phyloP scores from a whole-genome alignment of 306 rosid genomes.

The Lithocarpus polystachyus region DNA sequence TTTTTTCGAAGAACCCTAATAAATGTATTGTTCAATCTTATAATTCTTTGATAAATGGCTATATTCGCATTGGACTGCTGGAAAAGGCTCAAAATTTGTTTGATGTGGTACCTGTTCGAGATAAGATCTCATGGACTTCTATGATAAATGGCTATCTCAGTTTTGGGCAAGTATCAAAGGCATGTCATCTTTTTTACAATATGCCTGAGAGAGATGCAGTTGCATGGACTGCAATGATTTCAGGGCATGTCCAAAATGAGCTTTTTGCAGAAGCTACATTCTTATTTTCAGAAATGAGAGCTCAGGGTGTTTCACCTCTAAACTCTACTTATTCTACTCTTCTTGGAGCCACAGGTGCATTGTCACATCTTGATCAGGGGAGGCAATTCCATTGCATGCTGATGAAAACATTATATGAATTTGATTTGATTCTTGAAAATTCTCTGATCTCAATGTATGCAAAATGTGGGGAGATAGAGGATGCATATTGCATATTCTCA shows the following conservation, averaged over 20 bases:
- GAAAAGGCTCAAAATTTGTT: conserved; percentile 64
- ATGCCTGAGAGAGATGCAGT: conserved; percentile 70
- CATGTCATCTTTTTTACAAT: conserved; percentile 41
- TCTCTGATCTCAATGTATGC: conserved; percentile 79
- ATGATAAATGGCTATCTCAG: conserved; percentile 60
- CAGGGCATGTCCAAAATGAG: conserved; percentile 60
- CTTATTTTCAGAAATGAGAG: conserved; percentile 53
- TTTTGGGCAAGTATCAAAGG: conserved; percentile 53
- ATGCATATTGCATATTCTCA: conserved; percentile 53
- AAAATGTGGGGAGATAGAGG: conserved; percentile 69
- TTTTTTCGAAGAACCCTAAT: conserved; percentile 32
- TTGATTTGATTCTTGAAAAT: conserved; percentile 60
- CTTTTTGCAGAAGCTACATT: conserved; percentile 50
- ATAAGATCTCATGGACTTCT: conserved; percentile 57
- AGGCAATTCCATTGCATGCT: conserved; percentile 58
- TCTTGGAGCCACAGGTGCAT: conserved; percentile 74
- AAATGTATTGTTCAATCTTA: conserved; percentile 35
- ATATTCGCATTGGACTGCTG: conserved; percentile 44
- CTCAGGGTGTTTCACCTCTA: conserved; percentile 45
- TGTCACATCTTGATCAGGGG: conserved; percentile 74
- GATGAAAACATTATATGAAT: conserved; percentile 43
- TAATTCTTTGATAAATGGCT: conserved; percentile 59
- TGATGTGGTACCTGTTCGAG: conserved; percentile 37
- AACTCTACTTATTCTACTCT: conserved; percentile 56
- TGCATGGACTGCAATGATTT: conserved; percentile 71